These are phyloP conservation scores for Arachnomyces sp. DNA, from an alignment of 2,329 filamentous ascomycete species.

Conservation along the genomic window DNA sequence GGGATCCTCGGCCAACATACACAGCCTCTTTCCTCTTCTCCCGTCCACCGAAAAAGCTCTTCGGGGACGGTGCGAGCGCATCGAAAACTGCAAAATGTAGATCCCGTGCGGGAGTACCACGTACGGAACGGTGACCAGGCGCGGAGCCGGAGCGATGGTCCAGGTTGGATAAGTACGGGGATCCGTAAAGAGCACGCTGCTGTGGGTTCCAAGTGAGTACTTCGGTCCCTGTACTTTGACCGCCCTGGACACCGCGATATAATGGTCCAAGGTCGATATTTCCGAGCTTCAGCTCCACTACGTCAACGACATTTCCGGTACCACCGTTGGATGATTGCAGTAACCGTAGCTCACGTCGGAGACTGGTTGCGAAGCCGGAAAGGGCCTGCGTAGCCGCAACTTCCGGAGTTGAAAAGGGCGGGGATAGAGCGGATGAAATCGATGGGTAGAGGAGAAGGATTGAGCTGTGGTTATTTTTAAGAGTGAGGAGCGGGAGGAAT, in stretches of 20 bases:
- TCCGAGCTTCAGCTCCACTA: slow-evolving; percentile 83
- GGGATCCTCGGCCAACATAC: slow-evolving; percentile 75
- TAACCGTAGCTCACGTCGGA: slow-evolving; percentile 70
- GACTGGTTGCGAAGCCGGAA: slow-evolving; percentile 73
- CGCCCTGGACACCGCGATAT: slow-evolving; percentile 36
- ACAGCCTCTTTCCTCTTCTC: slow-evolving; percentile 48
- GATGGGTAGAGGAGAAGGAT: slow-evolving; percentile 39
- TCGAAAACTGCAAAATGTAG: slow-evolving; percentile 88
- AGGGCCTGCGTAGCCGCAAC: slow-evolving; percentile 78
- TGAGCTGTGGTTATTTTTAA: slow-evolving; percentile 47
- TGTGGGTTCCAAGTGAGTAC: slow-evolving; percentile 52
- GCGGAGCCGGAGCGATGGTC: slow-evolving; percentile 33
- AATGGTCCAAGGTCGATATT: slow-evolving; percentile 76
- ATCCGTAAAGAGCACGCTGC: slow-evolving; percentile 47
- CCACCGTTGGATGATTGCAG: slow-evolving; percentile 39
- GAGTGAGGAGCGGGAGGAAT: slow-evolving; percentile 70
- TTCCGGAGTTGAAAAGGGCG: slow-evolving; percentile 59
- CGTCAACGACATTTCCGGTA: slow-evolving; percentile 49
- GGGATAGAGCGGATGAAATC: slow-evolving; percentile 37
- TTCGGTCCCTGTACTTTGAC: slow-evolving; percentile 42
- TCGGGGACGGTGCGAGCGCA: slow-evolving; percentile 56
- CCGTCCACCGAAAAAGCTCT: slow-evolving; percentile 31
- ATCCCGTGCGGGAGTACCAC: slow-evolving; percentile 65
- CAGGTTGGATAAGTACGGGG: slow-evolving; percentile 36
- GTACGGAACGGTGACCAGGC: slow-evolving; percentile 34